A percentile compares a stretch with the other conserved stretches of the same genome.
phyloP scores from a whole-genome alignment of 169 alveolate genomes.

The Cryptosporidium bovis region DNA sequence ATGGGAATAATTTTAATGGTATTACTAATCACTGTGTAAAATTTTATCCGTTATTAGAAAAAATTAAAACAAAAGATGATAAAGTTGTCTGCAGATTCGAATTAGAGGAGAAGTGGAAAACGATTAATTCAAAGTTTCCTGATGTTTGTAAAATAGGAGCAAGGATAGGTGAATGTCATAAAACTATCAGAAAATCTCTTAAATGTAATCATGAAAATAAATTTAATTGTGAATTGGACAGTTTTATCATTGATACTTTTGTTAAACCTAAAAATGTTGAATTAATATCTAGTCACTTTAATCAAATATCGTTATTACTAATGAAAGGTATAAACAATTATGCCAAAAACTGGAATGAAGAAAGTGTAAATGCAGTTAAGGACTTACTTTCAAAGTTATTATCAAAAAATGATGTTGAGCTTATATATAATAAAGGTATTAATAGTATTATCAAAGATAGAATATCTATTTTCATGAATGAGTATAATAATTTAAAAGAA shows the following conservation, averaged over 20 bases:
- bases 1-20: background rate
- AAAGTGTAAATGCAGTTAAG: background rate
- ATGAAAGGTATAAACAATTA: slow-evolving; percentile 32
- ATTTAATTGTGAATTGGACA: slow-evolving; percentile 60
- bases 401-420: slow-evolving; percentile 3
- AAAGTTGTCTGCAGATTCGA: slow-evolving; percentile 73
- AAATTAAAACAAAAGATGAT: slow-evolving; percentile 44
- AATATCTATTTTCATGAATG: slow-evolving; percentile 19
- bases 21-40: slow-evolving; percentile 68
- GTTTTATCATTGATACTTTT: slow-evolving; percentile 75
- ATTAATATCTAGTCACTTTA: slow-evolving; percentile 1
- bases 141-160: slow-evolving; percentile 78
- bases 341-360: slow-evolving; percentile 18
- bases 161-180: slow-evolving; percentile 79
- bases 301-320: slow-evolving; percentile 29
- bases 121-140: slow-evolving; percentile 76
- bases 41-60: slow-evolving; percentile 78
- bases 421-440: slow-evolving; percentile 23
- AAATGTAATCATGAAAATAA: slow-evolving; percentile 50
- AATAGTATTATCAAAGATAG: slow-evolving; percentile 25
- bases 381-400: slow-evolving; percentile 28
- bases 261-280: slow-evolving; percentile 75
- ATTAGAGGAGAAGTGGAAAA: slow-evolving; percentile 74
- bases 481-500: background rate
- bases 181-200: slow-evolving; percentile 52